Base-by-base conservation (phyloP, 75 land plant species). In the Selaginella moellendorffii region DNA sequence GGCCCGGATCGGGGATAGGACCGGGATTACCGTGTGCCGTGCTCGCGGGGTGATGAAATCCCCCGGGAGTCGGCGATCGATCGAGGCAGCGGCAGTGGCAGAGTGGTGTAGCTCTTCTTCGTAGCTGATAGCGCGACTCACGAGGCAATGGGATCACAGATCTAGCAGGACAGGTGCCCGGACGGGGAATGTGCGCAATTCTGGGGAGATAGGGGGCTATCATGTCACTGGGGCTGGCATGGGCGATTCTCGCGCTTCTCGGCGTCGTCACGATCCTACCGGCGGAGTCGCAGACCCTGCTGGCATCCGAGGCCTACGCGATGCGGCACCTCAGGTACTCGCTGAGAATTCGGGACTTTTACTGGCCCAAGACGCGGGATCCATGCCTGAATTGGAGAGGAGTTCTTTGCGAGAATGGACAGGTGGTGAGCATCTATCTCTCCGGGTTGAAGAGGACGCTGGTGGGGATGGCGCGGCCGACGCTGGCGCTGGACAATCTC, bases 361-460 rank as follows among this genome's bases (percentile, higher is more conserved):
- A 88, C 9, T 93, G 98, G 98, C 96, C 90, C 8, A 71, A 70
- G 27, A 77, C 75, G 61, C 29, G 69, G 2, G 87, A 93, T 69
- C 96, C 96, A 2, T 93, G 98, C 69, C 53, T 69, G 17, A 0
- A 23, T 26, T 93, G 98, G 98, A 52, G 0, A 18, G 98, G 98
- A 10, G 70, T 93, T 2, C 1, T 0, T 23, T 93, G 98, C 60
- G 1, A 56, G 0, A 28, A 24, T n/a, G 82, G 88, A 20, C 72
- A 79, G 0, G 96, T 93, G 28, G 74, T 75, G 25, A 67, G 70
- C 62, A 74, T 93, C 26, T 66, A 80, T 54, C 66, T 93, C 30
- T 75, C 81, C 14, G 85, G 87, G 19, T 77, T 92, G 24, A 67
- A 71, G 19, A 70, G 96, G 17, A 89, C 83, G 14, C 65, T 80